Evolutionary conservation across 192 early-diverging fungal genomes (phyloP), one percentile per base, ranked within the genome.

Genomic region (Coemansia sp.): DNA sequence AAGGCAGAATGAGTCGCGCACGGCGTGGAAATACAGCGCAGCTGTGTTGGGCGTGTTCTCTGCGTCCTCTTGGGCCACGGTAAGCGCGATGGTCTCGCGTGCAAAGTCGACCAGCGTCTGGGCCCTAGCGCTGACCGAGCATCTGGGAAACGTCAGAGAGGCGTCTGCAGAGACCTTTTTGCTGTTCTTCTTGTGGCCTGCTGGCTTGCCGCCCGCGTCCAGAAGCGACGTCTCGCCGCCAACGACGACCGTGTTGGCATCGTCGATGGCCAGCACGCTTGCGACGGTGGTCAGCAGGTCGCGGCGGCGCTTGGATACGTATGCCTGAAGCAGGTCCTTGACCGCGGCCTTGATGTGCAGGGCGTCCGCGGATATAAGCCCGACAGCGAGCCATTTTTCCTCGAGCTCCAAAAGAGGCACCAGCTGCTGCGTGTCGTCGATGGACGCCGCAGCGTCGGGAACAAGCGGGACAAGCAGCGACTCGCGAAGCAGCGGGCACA

Each of bases 91-190:
- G 5, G 76, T 79, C 45, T 72, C 76, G 42, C 57, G 67, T 13
- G 71, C 76, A 70, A 79, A 79, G 16, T 79, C 76, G 0, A 73
- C 64, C 49, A 79, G 61, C n/a, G 60, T 66, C 67, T 79, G 76
- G 4, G 76, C 76, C 3, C 69, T 69, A 6, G 59, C 61, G 61
- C 71, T 73, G 42, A 79, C 51, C 13, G 71, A 69, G 61, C 76
- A 79, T 6, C 67, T 65, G 19, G 71, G 67, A 54, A 73, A 69
- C 13, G 55, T 23, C 34, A 72, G 50, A 6, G 39, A 42, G 13
- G 62, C 62, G 13, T 55, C 62, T 32, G 64, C 68, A 13, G 23
- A 45, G 0, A 45, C 34, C 27, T 66, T 68, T 2, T 47, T 57
- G 14, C 51, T 52, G 11, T 22, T 20, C 54, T 29, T 56, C 24